Percentiles rank a stretch among this genome's conserved stretches.
These are phyloP conservation scores for Elymus sibiricus DNA, from an alignment of 176 grass and related monocot species.

Conservation along the genomic window DNA sequence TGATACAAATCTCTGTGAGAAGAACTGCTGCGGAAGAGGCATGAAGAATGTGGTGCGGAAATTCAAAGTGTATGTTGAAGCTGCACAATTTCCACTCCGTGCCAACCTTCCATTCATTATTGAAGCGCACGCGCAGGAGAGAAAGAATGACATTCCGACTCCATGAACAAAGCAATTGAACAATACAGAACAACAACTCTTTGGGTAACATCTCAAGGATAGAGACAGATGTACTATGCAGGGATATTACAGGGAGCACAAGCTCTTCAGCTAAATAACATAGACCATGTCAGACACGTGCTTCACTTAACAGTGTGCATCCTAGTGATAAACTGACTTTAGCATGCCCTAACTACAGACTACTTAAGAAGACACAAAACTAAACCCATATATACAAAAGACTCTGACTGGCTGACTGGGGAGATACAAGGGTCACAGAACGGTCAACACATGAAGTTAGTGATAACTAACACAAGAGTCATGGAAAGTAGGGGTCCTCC, in stretches of 20 bases:
- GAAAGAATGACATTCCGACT: neutral
- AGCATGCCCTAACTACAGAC: conserved; percentile 10
- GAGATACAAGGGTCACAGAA: neutral
- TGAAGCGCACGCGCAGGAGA: neutral
- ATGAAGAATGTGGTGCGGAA: neutral
- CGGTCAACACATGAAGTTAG: neutral
- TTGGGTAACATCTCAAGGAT: neutral
- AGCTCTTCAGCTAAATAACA: neutral
- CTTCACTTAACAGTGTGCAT: neutral
- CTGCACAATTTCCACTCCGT: neutral
- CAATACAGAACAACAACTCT: neutral
- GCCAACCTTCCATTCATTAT: neutral
- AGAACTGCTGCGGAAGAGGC: neutral
- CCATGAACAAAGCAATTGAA: neutral
- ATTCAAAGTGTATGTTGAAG: neutral
- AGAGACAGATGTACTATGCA: neutral
- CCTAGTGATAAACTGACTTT: neutral
- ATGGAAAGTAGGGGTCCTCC: conserved; percentile 72
- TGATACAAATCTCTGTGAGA: neutral
- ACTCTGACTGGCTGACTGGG: neutral
- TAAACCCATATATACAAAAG: conserved; percentile 6
- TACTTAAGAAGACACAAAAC: neutral
- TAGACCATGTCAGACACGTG: neutral
- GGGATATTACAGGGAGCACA: neutral
- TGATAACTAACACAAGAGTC: neutral